A percentile compares a stretch with the other conserved stretches of the same genome.
These are phyloP conservation scores for Clarireedia homoeocarpa DNA, from an alignment of 2,329 filamentous ascomycete genomes.

Conservation along the genomic window DNA sequence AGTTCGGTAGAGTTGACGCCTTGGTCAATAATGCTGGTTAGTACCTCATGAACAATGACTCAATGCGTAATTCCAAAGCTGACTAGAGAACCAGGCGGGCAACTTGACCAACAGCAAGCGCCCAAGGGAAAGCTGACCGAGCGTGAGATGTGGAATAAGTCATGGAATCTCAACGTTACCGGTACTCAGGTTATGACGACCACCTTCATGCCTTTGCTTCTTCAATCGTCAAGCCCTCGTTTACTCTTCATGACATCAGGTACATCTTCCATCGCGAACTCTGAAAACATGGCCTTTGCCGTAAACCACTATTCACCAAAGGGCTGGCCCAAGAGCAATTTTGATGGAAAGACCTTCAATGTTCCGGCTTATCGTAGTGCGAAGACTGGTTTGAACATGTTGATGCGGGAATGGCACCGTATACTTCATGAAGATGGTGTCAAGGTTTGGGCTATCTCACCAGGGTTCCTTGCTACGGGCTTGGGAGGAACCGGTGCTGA, in stretches of 20 bases:
- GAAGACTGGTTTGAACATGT: slow-evolving; percentile 42
- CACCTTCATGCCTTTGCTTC: slow-evolving; percentile 34
- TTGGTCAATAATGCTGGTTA: slow-evolving; percentile 32
- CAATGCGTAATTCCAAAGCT: neutral
- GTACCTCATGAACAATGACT: slow-evolving; percentile 4
- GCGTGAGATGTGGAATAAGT: slow-evolving; percentile 34
- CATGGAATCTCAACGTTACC: slow-evolving; percentile 37
- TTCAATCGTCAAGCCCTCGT: slow-evolving; percentile 36
- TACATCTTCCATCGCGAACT: slow-evolving; percentile 28
- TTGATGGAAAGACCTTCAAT: slow-evolving; percentile 15
- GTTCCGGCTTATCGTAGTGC: slow-evolving; percentile 32
- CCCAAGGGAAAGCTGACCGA: slow-evolving; percentile 22
- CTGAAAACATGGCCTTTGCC: slow-evolving; percentile 24
- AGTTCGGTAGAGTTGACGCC: slow-evolving; percentile 28
- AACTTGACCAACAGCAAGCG: slow-evolving; percentile 27
- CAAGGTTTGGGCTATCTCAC: slow-evolving; percentile 41
- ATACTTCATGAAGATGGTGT: slow-evolving; percentile 41
- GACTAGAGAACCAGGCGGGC: slow-evolving; percentile 11
- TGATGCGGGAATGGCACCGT: slow-evolving; percentile 39
- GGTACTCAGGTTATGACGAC: slow-evolving; percentile 33
- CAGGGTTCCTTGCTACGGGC: slow-evolving; percentile 41
- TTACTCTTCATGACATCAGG: slow-evolving; percentile 42
- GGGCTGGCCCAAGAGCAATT: slow-evolving; percentile 33
- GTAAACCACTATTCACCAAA: slow-evolving; percentile 22
- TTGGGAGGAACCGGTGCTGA: slow-evolving; percentile 22